Conservation (phyloP, 305 asterid species). For the Solanum hybrid region DNA sequence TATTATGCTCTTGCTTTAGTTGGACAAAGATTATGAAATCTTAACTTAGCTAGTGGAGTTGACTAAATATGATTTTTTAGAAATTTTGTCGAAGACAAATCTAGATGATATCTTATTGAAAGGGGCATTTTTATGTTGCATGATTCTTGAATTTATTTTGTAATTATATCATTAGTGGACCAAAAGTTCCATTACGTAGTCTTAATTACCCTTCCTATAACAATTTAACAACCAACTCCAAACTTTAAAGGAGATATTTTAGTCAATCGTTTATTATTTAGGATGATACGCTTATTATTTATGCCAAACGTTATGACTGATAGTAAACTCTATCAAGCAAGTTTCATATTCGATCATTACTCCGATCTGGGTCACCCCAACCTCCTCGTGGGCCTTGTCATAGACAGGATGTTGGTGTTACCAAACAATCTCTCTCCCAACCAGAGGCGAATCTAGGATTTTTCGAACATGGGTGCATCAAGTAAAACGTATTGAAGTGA, state of each 20-base stretch:
- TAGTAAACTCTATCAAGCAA: no score
- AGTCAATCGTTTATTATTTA: neutral
- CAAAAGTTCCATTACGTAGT: neutral
- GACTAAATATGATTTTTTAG: neutral
- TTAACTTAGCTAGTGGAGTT: neutral
- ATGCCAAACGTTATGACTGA: neutral
- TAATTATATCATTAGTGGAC: neutral
- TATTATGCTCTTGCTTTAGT: neutral
- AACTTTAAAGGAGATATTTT: neutral
- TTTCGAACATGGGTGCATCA: no score
- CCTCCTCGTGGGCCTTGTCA: neutral
- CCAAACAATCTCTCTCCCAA: no score
- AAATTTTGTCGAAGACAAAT: neutral
- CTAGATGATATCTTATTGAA: neutral
- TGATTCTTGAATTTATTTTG: neutral
- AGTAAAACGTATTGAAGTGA: no score
- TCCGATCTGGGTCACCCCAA: neutral
- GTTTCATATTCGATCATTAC: no score
- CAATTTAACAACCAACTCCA: neutral
- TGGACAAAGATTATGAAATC: slow-evolving; percentile 3
- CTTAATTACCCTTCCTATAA: neutral
- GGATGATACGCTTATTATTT: neutral
- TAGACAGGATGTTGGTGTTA: neutral
- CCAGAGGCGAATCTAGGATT: no score
- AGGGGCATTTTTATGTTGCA: neutral